Percentiles rank a stretch among this genome's conserved stretches.
Evolutionary conservation across 345 rosid genomes (phyloP).

Genomic region (Citrus reticulata): DNA sequence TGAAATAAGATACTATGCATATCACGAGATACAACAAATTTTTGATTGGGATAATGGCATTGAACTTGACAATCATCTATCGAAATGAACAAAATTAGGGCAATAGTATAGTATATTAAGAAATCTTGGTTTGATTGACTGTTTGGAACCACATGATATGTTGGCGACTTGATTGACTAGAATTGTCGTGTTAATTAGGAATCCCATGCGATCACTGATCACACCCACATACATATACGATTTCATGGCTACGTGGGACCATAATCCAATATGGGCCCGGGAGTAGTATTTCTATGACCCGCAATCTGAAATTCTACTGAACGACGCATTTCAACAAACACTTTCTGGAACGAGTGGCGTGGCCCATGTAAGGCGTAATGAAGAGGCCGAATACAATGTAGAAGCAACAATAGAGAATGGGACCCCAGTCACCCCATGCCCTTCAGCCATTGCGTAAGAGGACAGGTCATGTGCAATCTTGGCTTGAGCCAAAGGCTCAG

Average conservation of each 20-base stretch:
- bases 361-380: not conserved
- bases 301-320: not conserved
- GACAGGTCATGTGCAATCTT: conserved; percentile 33
- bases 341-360: not conserved
- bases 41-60: not conserved
- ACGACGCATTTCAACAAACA: not conserved
- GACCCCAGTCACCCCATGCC: conserved; percentile 32
- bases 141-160: conserved; percentile 26
- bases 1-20: not conserved
- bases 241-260: conserved; percentile 12
- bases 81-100: not conserved
- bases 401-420: conserved; percentile 21
- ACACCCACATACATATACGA: not conserved
- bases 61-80: not conserved
- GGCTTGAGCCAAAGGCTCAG: not conserved
- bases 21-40: not conserved
- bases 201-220: not conserved
- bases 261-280: conserved; percentile 2
- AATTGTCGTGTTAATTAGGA: not conserved
- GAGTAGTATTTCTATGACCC: not conserved
- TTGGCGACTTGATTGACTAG: not conserved
- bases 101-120: no score
- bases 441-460: not conserved
- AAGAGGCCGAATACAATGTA: conserved; percentile 29
- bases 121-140: no score